Evolutionary conservation across 2,329 filamentous ascomycete species (phyloP).

Genomic region (Plectosphaerella plurivora): DNA sequence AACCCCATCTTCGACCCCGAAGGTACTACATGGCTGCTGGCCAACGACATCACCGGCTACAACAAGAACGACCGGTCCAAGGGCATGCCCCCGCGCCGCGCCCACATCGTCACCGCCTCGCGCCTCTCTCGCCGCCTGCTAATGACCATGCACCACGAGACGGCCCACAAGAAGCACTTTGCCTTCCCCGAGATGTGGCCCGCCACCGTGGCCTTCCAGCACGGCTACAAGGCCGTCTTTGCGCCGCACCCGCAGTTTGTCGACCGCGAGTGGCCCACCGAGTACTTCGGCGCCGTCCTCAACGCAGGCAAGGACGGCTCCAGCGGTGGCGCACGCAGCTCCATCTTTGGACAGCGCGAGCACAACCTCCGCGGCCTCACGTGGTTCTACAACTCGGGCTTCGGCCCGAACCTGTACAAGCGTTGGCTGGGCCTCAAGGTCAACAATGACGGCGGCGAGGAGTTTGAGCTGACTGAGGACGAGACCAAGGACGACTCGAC

Average conservation of each 20-base stretch:
- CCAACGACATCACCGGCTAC: slow-evolving; percentile 80
- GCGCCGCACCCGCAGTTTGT: slow-evolving; percentile 86
- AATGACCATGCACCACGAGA: slow-evolving; percentile 86
- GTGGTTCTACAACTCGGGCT: slow-evolving; percentile 89
- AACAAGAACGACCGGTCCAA: slow-evolving; percentile 56
- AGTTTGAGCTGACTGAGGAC: slow-evolving; percentile 62
- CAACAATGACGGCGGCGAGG: slow-evolving; percentile 72
- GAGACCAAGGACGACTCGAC: slow-evolving; percentile 42
- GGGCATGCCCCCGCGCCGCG: slow-evolving; percentile 65
- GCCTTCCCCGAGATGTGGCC: slow-evolving; percentile 99
- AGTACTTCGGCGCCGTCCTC: slow-evolving; percentile 72
- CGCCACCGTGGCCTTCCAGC: slow-evolving; percentile 78
- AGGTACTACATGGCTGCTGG: slow-evolving; percentile 77
- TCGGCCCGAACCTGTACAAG: slow-evolving; percentile 75
- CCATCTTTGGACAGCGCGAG: slow-evolving; percentile 77
- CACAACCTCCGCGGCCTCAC: slow-evolving; percentile 83
- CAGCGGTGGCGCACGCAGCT: slow-evolving; percentile 66
- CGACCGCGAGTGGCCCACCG: slow-evolving; percentile 79
- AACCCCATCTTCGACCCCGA: slow-evolving; percentile 90
- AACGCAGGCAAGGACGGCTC: slow-evolving; percentile 76
- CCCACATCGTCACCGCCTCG: slow-evolving; percentile 83
- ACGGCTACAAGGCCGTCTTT: slow-evolving; percentile 89
- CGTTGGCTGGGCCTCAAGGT: slow-evolving; percentile 82
- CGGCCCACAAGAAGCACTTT: slow-evolving; percentile 75
- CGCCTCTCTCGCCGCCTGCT: slow-evolving; percentile 78